These are phyloP conservation scores for Clarkia xantiana DNA, from an alignment of 345 rosid genomes.

Conservation along the genomic window DNA sequence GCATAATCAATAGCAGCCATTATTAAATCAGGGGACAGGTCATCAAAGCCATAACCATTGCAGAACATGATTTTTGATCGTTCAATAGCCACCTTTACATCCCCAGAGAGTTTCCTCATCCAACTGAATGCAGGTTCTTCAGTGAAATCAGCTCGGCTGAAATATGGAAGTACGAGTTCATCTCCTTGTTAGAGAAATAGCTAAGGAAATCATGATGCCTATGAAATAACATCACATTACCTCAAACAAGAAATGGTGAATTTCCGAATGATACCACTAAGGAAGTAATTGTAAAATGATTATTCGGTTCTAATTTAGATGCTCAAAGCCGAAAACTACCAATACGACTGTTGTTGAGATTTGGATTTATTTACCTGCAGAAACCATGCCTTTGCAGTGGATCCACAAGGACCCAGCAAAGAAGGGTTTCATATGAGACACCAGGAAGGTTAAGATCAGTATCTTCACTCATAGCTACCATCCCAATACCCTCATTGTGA, in stretches of 20 bases:
- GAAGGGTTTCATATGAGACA: conserved; percentile 54
- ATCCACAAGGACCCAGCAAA: conserved; percentile 97
- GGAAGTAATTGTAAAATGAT: no score
- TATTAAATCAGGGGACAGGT: conserved; percentile 53
- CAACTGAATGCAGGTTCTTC: conserved; percentile 78
- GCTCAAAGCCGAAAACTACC: not conserved
- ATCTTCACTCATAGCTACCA: conserved; percentile 48
- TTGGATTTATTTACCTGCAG: conserved; percentile 93
- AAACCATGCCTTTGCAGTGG: conserved; percentile 83
- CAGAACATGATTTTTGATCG: conserved; percentile 59
- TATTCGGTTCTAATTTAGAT: not conserved
- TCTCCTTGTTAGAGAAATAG: not conserved
- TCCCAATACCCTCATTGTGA: conserved; percentile 50
- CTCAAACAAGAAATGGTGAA: no score
- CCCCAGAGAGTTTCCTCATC: conserved; percentile 53
- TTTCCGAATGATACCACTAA: no score
- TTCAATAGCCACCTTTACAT: conserved; percentile 62
- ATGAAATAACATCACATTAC: no score
- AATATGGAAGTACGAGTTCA: conserved; percentile 11
- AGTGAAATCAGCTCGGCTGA: conserved; percentile 72
- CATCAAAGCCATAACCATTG: conserved; percentile 95
- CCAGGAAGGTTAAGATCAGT: conserved; percentile 16
- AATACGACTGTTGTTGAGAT: no score
- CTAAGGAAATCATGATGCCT: no score
- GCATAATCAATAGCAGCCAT: conserved; percentile 59